phyloP scores from a whole-genome alignment of 306 rosid genomes.

The Lathyrus oleraceus region DNA sequence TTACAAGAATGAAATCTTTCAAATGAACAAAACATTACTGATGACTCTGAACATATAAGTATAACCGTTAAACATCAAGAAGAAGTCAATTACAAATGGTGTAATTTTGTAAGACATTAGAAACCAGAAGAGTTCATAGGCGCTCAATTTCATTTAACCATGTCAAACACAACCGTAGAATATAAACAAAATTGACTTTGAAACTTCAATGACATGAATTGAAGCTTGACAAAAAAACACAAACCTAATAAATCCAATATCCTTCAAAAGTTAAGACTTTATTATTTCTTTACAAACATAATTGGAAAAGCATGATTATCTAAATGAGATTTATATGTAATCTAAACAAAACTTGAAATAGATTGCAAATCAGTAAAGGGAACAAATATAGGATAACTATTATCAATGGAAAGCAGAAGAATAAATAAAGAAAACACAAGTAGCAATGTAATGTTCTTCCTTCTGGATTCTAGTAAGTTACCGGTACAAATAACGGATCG shows the following conservation, averaged over 20 bases:
- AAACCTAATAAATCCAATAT: background rate
- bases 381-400: too few relatives aligned
- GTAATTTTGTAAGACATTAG: background rate
- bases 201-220: background rate
- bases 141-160: background rate
- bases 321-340: background rate
- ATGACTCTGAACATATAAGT: slow-evolving; percentile 11
- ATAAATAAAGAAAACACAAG: too few relatives aligned
- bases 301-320: background rate
- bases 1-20: background rate
- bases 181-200: background rate
- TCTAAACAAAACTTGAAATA: too few relatives aligned
- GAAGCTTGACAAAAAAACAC: background rate
- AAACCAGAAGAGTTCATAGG: slow-evolving; percentile 17
- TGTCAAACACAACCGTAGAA: background rate
- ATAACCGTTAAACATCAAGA: background rate
- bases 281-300: background rate
- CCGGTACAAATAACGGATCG: too few relatives aligned
- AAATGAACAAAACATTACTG: background rate
- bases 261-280: background rate
- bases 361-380: too few relatives aligned
- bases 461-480: too few relatives aligned
- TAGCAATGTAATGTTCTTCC: too few relatives aligned
- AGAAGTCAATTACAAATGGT: slow-evolving; percentile 5
- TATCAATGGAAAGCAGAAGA: too few relatives aligned